Conservation (phyloP, 371 early-diverging fungal species). For the Haplosporangium sp. region DNA sequence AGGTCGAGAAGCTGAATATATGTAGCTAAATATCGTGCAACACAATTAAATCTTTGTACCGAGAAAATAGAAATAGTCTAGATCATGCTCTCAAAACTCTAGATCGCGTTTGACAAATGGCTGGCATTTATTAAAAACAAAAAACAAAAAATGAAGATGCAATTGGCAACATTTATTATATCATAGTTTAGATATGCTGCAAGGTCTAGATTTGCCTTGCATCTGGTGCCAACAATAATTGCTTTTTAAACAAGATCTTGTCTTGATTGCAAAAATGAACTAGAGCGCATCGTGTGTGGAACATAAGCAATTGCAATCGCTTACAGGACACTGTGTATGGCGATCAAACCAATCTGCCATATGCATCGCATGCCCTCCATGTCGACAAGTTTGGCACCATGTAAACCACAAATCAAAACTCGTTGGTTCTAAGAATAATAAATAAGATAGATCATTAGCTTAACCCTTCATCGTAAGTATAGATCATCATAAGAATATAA, state of each 20-base stretch:
- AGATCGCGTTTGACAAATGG: no score
- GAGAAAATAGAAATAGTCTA: no score
- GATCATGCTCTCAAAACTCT: no score
- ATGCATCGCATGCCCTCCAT: slow-evolving; percentile 95
- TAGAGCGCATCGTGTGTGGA: slow-evolving; percentile 53
- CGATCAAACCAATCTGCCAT: slow-evolving; percentile 91
- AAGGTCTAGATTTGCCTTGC: no score
- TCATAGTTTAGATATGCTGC: not conserved
- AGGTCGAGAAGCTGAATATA: slow-evolving; percentile 29
- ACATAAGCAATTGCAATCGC: slow-evolving; percentile 83
- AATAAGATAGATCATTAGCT: slow-evolving; percentile 12
- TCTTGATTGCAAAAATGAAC: not conserved
- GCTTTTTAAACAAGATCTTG: no score
- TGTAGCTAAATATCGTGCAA: slow-evolving; percentile 15
- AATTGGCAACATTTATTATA: not conserved
- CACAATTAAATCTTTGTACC: no score
- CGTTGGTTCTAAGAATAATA: slow-evolving; percentile 57
- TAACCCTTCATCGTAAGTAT: not conserved
- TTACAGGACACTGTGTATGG: slow-evolving; percentile 89
- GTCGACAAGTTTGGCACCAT: slow-evolving; percentile 97
- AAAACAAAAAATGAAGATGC: not conserved
- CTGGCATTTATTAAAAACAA: no score
- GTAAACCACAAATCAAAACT: slow-evolving; percentile 95
- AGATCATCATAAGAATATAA: not conserved
- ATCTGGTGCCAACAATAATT: no score